Conservation (phyloP, 805 yeast genomes). For the Wickerhamiella dianesei region DNA sequence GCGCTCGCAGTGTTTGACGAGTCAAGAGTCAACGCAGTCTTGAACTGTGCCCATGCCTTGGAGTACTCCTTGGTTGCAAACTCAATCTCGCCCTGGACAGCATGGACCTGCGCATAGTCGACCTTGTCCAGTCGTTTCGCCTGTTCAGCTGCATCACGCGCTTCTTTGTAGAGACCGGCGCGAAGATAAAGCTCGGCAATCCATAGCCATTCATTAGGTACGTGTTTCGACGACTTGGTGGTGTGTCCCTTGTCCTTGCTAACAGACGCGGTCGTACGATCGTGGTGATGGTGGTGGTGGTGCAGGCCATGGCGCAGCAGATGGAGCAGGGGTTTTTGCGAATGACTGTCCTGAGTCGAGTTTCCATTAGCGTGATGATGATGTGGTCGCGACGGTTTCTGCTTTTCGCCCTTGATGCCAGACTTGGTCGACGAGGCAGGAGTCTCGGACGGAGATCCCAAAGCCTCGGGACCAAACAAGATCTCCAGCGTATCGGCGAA, state of each 20-base stretch:
- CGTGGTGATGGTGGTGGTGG: constrained; percentile 6
- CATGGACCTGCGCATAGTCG: constrained; percentile 25
- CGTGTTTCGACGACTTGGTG: constrained; percentile 29
- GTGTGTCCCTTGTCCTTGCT: not conserved
- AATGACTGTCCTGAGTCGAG: constrained; percentile 1
- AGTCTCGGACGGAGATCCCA: not conserved
- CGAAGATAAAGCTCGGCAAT: constrained; percentile 50
- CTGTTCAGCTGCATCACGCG: constrained; percentile 60
- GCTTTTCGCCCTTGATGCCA: not conserved
- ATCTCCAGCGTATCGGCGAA: constrained; percentile 45
- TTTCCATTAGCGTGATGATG: constrained; percentile 29
- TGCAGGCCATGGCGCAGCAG: constrained; percentile 4
- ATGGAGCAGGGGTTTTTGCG: not conserved
- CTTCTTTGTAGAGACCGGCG: constrained; percentile 41
- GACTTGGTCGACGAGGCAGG: not conserved
- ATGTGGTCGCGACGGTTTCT: not conserved
- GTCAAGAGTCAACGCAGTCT: constrained; percentile 12
- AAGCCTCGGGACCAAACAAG: constrained; percentile 27
- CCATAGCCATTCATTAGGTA: constrained; percentile 52
- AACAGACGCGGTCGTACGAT: constrained; percentile 1
- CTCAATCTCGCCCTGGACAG: constrained; percentile 7
- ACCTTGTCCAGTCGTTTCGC: constrained; percentile 43
- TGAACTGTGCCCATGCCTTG: constrained; percentile 11
- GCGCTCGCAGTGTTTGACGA: constrained; percentile 13
- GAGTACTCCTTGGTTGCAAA: not conserved